These are phyloP conservation scores for Heimioporus sp. DNA, from an alignment of 768 basidiomycete genomes.

Conservation along the genomic window DNA sequence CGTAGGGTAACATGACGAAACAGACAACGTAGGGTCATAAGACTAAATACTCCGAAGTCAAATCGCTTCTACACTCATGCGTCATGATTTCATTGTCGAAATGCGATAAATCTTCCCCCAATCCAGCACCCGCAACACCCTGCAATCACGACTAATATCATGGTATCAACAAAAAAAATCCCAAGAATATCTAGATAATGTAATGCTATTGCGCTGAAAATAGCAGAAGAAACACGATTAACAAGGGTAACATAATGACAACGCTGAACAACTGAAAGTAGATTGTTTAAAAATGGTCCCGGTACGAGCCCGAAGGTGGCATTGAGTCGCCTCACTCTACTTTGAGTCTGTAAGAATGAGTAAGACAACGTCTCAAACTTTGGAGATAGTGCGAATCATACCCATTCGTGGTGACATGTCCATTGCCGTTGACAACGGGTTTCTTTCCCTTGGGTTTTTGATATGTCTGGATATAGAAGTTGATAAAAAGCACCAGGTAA, in stretches of 20 bases:
- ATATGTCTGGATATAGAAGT: constrained; percentile 88
- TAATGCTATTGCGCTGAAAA: too few relatives aligned
- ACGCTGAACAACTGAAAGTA: constrained; percentile 14
- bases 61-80: too few relatives aligned
- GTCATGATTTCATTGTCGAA: too few relatives aligned
- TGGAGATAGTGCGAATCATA: constrained; percentile 13
- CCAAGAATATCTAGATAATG: too few relatives aligned
- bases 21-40: not conserved
- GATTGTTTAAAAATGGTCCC: constrained; percentile 8
- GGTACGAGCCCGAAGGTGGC: not conserved
- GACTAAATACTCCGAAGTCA: too few relatives aligned
- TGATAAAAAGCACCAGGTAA: constrained; percentile 94
- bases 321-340: constrained; percentile 24
- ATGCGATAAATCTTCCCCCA: too few relatives aligned
- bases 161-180: too few relatives aligned
- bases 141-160: too few relatives aligned
- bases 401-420: constrained; percentile 39
- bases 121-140: too few relatives aligned
- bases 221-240: too few relatives aligned
- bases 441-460: constrained; percentile 54
- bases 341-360: constrained; percentile 29
- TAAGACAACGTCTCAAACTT: not conserved
- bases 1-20: constrained; percentile 12
- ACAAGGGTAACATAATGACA: constrained; percentile 1
- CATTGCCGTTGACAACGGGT: constrained; percentile 40